Evolutionary conservation across 306 rosid genomes (phyloP).

Genomic region (Pyrus communis): DNA sequence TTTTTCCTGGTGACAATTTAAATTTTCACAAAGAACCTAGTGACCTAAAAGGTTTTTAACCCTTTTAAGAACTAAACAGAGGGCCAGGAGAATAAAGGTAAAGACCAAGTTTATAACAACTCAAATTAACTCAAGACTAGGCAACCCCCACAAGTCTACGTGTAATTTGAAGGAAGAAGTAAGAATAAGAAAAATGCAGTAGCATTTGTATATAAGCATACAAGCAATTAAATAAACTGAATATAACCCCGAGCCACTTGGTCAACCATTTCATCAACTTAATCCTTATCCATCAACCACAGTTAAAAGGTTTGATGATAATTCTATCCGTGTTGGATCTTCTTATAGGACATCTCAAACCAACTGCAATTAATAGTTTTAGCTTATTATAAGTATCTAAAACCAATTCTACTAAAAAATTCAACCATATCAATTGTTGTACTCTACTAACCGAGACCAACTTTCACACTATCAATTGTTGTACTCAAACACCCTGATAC

Average conservation of each 20-base stretch:
- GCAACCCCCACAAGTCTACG: background rate
- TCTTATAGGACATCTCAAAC: background rate
- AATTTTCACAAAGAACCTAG: too few relatives aligned
- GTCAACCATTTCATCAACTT: background rate
- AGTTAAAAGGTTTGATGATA: background rate
- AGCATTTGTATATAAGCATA: background rate
- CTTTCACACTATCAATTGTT: background rate
- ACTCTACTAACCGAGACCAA: background rate
- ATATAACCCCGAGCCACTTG: background rate
- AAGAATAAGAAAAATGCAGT: background rate
- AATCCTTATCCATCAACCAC: background rate
- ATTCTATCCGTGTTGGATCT: background rate
- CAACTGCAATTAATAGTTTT: background rate
- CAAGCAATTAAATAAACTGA: background rate
- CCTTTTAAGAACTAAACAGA: background rate
- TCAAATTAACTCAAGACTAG: background rate
- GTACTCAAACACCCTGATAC: background rate
- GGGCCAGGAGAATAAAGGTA: background rate
- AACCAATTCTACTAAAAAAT: too few relatives aligned
- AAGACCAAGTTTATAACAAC: background rate
- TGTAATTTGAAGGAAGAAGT: background rate
- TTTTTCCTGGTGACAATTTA: too few relatives aligned
- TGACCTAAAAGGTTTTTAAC: too few relatives aligned
- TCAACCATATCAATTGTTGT: background rate
- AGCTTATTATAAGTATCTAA: too few relatives aligned